Base-by-base conservation (phyloP, 192 early-diverging fungal genomes). In the Podila verticillata region DNA sequence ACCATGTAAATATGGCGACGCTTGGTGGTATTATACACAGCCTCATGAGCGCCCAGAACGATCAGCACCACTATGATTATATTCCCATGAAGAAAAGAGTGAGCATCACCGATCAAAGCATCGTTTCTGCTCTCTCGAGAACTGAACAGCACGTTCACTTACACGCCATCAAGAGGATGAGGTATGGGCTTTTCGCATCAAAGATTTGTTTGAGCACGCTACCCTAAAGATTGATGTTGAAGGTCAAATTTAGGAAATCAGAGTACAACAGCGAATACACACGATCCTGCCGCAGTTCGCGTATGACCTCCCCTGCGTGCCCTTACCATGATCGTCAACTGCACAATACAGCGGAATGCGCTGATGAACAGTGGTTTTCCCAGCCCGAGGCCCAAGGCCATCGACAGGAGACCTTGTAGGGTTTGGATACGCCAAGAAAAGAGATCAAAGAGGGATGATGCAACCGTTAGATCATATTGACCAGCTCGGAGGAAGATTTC, bases 1-100 rank as follows among this genome's bases (percentile, higher is more conserved):
- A 94, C 92, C 93, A 97, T 93, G 35, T 91, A 91, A 7, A 89
- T 82, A 63, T 94, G 89, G 22, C 90, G 88, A 57, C 82, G 84
- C 71, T 92, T 93, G 19, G 89, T 85, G 59, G 89, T 87, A 86
- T 92, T 92, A 70, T 87, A 93, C 0, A 89, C 84, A 9, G 91
- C 87, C 69, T 96, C 93, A 48, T 89, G 84, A 0, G 93, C 83
- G 8, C 88, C 92, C 35, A 95, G 68, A 9, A 86, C 56, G 19
- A 92, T 88, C 22, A 95, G 83, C 4, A 86, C 58, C 20, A 85
- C 89, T 90, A 62, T 39, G 47, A 26, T 39, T 19, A n/a, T 56
- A 56, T 57, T 57, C 12, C 54, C 22, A 57, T 57, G 48, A 30
- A 7, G 31, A 26, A 24, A 36, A 17, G 15, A 26, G 57, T 60